Evolutionary conservation across 495 filamentous ascomycete species (phyloP).

Genomic region (Penicillium maclennaniae): DNA sequence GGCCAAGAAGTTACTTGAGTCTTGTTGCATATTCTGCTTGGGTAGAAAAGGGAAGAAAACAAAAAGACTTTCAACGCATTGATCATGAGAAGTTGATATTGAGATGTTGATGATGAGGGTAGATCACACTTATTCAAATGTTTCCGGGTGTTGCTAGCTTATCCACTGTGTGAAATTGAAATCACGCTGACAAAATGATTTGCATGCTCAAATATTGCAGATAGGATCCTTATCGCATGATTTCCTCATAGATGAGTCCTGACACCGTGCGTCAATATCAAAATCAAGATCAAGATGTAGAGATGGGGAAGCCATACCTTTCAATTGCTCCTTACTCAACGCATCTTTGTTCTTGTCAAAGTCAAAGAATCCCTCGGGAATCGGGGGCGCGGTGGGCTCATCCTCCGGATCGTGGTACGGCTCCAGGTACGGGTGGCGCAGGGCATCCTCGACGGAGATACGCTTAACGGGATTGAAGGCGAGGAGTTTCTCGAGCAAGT

Average conservation of each 20-base stretch:
- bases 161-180: not conserved
- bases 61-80: not conserved
- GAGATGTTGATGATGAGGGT: not conserved
- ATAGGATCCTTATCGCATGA: conserved; percentile 73
- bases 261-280: conserved; percentile 7
- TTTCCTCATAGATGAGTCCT: conserved; percentile 96
- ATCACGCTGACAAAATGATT: not conserved
- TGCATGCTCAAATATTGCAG: not conserved
- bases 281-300: not conserved
- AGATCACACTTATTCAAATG: not conserved
- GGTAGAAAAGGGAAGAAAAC: not conserved
- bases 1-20: too few species aligned
- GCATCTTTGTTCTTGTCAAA: conserved; percentile 99
- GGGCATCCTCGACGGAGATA: conserved; percentile 94
- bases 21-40: not conserved
- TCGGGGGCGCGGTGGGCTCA: conserved; percentile 93
- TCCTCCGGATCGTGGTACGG: conserved; percentile 99
- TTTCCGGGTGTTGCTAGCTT: not conserved
- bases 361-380: conserved; percentile 98
- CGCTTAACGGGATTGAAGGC: conserved; percentile 99
- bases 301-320: conserved; percentile 51
- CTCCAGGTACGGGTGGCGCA: conserved; percentile 97
- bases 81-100: not conserved
- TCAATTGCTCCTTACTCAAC: conserved; percentile 96
- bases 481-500: conserved; percentile 90